Base-by-base conservation (phyloP, 345 rosid genomes). In the Iberis pinnata region DNA sequence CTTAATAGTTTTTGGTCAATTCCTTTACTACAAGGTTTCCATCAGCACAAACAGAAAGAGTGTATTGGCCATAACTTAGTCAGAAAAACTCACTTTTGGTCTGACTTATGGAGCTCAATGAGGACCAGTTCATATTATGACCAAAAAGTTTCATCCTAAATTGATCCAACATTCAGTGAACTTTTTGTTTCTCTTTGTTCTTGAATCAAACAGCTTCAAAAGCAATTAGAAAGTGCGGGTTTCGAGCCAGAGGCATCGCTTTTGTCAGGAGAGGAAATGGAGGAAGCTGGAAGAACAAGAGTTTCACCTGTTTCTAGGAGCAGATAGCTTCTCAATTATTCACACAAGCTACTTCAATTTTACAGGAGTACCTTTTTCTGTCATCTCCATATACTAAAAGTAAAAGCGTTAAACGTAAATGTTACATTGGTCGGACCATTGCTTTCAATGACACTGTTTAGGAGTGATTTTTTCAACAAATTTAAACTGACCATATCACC, bases 221-320 rank as follows among this genome's bases (percentile, higher is more conserved):
- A 63, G 55, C 86, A 82, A 52, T 29, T 84, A 74, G 82, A 80
- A 68, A 67, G 40, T 59, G 77, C 74, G 9, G 69, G 69, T 58
- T 90, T 90, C 47, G 84, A 70, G 1, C 49, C 50, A 8, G 74
- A 60, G 60, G 79, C 84, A 14, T 84, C 85, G 1, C 45, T 87
- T 50, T 61, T 87, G 45, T 71, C 92, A 15, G 3, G 50, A 4
- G 96, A 82, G 35, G 74, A 80, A 67, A 73, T 84, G 61, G 78
- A 78, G 42, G 98, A 78, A 73, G 74, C 77, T 19, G 81, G 69
- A 39, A 65, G 63, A 40, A 79, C 85, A 57, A 82, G 76, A 63
- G 80, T 71, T 6, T 80, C 92, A 4, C 95, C 95, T 42, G 63
- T 78, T 35, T 82, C 79, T 58, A 64, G 25, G 37, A 80, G 70